Conservation (phyloP, 169 alveolate species). For the Cryptosporidium bovis region DNA sequence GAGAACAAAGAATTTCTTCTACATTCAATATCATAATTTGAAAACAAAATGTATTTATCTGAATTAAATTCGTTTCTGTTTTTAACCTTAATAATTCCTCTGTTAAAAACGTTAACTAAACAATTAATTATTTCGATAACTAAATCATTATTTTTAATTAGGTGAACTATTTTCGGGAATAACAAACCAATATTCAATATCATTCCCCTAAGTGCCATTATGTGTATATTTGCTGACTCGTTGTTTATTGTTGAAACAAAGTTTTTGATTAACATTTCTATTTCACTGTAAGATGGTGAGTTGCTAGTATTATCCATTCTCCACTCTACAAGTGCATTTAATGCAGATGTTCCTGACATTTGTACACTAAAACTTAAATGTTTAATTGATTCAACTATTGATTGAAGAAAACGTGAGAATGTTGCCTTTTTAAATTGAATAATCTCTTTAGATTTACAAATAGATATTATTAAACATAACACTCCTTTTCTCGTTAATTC, state of each 20-base stretch:
- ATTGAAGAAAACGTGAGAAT: conserved; percentile 72
- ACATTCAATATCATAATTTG: conserved; percentile 57
- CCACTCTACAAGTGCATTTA: conserved; percentile 72
- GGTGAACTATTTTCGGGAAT: conserved; percentile 8
- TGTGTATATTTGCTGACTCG: not conserved
- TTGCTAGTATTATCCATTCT: conserved; percentile 21
- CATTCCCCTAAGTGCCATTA: conserved; percentile 62
- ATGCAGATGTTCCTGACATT: conserved; percentile 76
- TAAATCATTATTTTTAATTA: not conserved
- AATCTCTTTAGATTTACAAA: conserved; percentile 43
- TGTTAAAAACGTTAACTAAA: conserved; percentile 28
- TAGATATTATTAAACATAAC: conserved; percentile 44
- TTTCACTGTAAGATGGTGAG: conserved; percentile 6
- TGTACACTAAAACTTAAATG: conserved; percentile 75
- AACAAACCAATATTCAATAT: conserved; percentile 42
- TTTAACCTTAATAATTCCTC: not conserved
- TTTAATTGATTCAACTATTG: conserved; percentile 71
- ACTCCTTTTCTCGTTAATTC: conserved; percentile 75
- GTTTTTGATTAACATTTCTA: not conserved
- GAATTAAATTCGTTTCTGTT: not conserved
- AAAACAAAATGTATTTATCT: not conserved
- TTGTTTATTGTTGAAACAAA: not conserved
- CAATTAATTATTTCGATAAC: conserved; percentile 9
- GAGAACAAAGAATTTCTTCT: conserved; percentile 68
- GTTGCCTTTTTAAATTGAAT: conserved; percentile 75